phyloP scores from a whole-genome alignment of 2,329 filamentous ascomycete genomes.

The Hypoxylon sp. region DNA sequence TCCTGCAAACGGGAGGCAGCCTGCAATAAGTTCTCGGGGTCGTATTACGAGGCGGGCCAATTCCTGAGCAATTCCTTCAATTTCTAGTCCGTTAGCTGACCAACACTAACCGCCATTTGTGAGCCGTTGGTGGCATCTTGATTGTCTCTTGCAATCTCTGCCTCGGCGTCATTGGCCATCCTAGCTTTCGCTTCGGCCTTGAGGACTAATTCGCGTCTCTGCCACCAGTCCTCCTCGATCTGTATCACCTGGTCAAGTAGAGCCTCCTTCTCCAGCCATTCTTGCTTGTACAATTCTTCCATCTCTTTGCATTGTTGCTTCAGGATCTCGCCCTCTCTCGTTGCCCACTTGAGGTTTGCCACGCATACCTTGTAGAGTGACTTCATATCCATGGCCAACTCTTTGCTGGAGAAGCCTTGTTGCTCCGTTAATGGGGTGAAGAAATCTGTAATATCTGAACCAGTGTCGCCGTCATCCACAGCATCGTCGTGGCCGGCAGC shows the following conservation, averaged over 20 bases:
- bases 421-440: constrained; percentile 69
- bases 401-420: constrained; percentile 73
- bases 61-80: background rate
- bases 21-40: background rate
- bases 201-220: constrained; percentile 68
- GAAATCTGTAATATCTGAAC: constrained; percentile 70
- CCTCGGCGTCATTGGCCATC: constrained; percentile 42
- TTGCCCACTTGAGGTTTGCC: constrained; percentile 79
- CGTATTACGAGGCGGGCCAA: background rate
- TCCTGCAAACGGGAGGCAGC: background rate
- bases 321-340: constrained; percentile 74
- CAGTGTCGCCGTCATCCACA: constrained; percentile 67
- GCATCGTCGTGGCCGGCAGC: constrained; percentile 67
- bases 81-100: constrained; percentile 1
- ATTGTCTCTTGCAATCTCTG: constrained; percentile 30
- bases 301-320: constrained; percentile 74
- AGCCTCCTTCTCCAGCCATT: constrained; percentile 85
- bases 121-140: constrained; percentile 35
- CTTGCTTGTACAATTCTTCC: constrained; percentile 75
- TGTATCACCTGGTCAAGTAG: constrained; percentile 79
- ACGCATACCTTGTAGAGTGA: constrained; percentile 77
- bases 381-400: constrained; percentile 71
- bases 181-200: constrained; percentile 49
- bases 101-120: background rate
- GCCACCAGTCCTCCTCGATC: constrained; percentile 75